These are phyloP conservation scores for Oxyria digyna DNA, from an alignment of 148 eudicot genomes.

Conservation along the genomic window DNA sequence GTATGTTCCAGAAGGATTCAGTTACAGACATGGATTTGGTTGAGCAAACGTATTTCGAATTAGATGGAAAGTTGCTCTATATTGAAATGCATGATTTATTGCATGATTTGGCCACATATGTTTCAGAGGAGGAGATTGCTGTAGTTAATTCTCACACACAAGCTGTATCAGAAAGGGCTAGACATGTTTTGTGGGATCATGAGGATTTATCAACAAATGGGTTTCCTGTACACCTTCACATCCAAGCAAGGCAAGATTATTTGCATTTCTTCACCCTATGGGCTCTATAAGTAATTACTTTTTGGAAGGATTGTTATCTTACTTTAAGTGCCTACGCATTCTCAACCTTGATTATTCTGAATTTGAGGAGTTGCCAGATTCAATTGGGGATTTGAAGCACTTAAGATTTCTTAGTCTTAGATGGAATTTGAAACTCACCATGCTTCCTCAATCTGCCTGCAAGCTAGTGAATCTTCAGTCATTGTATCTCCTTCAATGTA, in stretches of 20 bases:
- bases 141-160: neutral
- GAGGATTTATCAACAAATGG: neutral
- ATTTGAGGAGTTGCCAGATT: conserved; percentile 5
- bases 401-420: conserved; percentile 15
- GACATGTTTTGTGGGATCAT: neutral
- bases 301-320: neutral
- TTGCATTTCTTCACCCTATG: neutral
- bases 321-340: conserved; percentile 11
- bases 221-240: neutral
- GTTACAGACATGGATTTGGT: neutral
- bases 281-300: neutral
- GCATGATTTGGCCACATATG: conserved; percentile 2
- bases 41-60: neutral
- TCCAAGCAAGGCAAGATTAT: neutral
- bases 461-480: conserved; percentile 17
- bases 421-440: neutral
- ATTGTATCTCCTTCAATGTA: neutral
- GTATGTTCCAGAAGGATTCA: neutral
- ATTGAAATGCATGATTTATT: conserved; percentile 2
- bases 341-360: neutral
- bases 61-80: neutral
- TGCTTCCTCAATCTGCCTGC: conserved; percentile 9
- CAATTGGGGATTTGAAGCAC: conserved; percentile 16
- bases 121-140: neutral
- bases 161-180: neutral